These are phyloP conservation scores for Metschnikowia shivogae DNA, from an alignment of 805 yeast species.

Conservation along the genomic window DNA sequence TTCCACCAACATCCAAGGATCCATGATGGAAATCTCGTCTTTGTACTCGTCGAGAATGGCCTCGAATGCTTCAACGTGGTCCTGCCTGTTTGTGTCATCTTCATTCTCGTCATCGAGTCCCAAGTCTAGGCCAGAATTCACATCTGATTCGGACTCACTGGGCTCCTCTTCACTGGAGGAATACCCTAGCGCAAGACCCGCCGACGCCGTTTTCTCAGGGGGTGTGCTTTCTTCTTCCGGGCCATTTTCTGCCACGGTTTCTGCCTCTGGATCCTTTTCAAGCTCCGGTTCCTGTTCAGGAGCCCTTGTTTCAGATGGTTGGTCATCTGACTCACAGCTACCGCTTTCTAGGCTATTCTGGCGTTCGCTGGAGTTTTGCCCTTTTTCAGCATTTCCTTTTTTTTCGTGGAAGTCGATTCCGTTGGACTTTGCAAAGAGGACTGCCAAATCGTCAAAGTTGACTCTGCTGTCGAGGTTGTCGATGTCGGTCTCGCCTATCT, in stretches of 20 bases:
- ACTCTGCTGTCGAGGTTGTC: slow-evolving; percentile 19
- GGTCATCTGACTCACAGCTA: slow-evolving; percentile 1
- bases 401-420: slow-evolving; percentile 13
- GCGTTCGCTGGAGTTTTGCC: neutral
- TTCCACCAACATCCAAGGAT: slow-evolving; percentile 37
- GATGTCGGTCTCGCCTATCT: slow-evolving; percentile 23
- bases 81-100: neutral
- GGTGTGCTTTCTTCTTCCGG: neutral
- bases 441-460: slow-evolving; percentile 28
- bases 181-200: slow-evolving; percentile 21
- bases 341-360: neutral
- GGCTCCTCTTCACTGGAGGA: slow-evolving; percentile 24
- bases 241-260: neutral
- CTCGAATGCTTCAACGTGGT: slow-evolving; percentile 17
- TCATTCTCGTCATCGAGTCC: slow-evolving; percentile 11
- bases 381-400: neutral
- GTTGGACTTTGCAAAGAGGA: slow-evolving; percentile 25
- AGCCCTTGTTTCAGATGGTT: neutral
- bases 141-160: slow-evolving; percentile 5
- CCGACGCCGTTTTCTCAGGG: neutral
- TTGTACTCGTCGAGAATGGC: slow-evolving; percentile 23
- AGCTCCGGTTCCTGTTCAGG: too few species aligned
- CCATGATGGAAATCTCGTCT: slow-evolving; percentile 27
- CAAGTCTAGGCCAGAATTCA: slow-evolving; percentile 14
- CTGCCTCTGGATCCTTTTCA: neutral